A percentile compares a stretch with the other conserved stretches of the same genome.
Evolutionary conservation across 352 stramenopile genomes (phyloP).

Genomic region (Phytophthora tentaculata): DNA sequence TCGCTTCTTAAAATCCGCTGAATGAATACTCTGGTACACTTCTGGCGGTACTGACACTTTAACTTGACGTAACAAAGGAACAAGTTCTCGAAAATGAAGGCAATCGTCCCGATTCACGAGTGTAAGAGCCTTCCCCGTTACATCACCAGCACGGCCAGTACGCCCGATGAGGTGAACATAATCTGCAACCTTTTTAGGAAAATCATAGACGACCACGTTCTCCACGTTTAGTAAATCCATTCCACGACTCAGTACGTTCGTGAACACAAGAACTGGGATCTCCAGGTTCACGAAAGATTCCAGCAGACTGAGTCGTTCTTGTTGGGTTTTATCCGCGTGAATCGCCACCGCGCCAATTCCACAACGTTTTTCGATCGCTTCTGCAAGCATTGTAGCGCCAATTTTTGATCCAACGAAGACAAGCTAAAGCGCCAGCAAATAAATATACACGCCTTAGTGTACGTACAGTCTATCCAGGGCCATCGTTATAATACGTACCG

Average conservation of each 20-base stretch:
- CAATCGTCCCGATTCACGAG: slow-evolving; percentile 55
- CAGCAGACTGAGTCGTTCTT: slow-evolving; percentile 55
- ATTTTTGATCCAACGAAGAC: slow-evolving; percentile 77
- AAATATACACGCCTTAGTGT: not conserved
- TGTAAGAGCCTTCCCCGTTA: slow-evolving; percentile 38
- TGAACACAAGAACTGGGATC: slow-evolving; percentile 63
- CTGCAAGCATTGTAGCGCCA: slow-evolving; percentile 66
- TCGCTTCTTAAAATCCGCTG: slow-evolving; percentile 20
- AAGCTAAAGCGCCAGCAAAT: slow-evolving; percentile 43
- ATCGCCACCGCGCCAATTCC: slow-evolving; percentile 45
- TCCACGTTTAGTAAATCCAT: slow-evolving; percentile 73
- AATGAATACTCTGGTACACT: slow-evolving; percentile 51
- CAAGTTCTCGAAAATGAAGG: slow-evolving; percentile 51
- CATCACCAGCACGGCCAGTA: slow-evolving; percentile 36
- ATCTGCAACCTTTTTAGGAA: slow-evolving; percentile 58
- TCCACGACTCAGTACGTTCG: slow-evolving; percentile 74
- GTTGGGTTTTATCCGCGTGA: slow-evolving; percentile 69
- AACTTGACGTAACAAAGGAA: slow-evolving; percentile 37
- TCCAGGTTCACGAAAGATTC: slow-evolving; percentile 67
- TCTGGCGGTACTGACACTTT: slow-evolving; percentile 43
- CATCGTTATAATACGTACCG: slow-evolving; percentile 35
- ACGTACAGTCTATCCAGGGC: not conserved
- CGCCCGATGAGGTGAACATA: slow-evolving; percentile 77
- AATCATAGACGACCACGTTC: slow-evolving; percentile 79
- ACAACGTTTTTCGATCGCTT: slow-evolving; percentile 56